phyloP scores from a whole-genome alignment of 768 basidiomycete species.

The Trametopsis cervina region DNA sequence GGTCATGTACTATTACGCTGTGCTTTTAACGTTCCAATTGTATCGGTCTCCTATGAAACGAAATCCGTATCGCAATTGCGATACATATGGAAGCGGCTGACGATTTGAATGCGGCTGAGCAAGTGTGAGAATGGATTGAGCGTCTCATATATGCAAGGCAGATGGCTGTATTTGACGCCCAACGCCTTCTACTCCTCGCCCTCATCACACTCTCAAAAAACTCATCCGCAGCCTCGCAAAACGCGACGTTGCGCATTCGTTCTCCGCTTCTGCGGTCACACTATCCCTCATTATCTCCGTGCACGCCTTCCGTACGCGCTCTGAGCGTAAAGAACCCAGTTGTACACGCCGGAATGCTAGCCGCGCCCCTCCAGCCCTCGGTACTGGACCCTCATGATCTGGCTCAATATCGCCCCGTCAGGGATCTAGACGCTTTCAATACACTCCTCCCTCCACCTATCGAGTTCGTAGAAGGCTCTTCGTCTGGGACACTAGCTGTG shows the following conservation, averaged over 20 bases:
- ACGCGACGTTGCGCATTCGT: background rate
- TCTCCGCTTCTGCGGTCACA: background rate
- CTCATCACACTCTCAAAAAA: background rate
- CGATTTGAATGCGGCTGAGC: too few species aligned
- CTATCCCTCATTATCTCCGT: background rate
- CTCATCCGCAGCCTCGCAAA: background rate
- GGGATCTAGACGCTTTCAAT: conserved; percentile 70
- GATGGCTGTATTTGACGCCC: too few species aligned
- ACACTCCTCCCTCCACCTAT: conserved; percentile 73
- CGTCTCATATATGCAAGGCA: too few species aligned
- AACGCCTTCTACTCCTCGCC: background rate
- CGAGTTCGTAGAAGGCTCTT: conserved; percentile 82
- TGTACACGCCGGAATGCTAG: conserved; percentile 46
- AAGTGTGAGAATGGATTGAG: too few species aligned
- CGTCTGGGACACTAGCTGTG: conserved; percentile 64
- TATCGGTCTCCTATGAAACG: too few species aligned
- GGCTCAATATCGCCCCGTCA: conserved; percentile 55
- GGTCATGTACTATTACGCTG: too few species aligned
- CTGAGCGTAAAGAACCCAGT: background rate
- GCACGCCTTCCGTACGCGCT: background rate
- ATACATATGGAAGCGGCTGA: too few species aligned
- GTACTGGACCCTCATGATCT: conserved; percentile 52
- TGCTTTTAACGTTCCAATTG: too few species aligned
- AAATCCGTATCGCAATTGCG: too few species aligned
- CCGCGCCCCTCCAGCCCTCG: conserved; percentile 52